A percentile compares a stretch with the other conserved stretches of the same genome.
Evolutionary conservation across 805 yeast genomes (phyloP).

Genomic region (Saccharomycopsis oosterbeekiorum): DNA sequence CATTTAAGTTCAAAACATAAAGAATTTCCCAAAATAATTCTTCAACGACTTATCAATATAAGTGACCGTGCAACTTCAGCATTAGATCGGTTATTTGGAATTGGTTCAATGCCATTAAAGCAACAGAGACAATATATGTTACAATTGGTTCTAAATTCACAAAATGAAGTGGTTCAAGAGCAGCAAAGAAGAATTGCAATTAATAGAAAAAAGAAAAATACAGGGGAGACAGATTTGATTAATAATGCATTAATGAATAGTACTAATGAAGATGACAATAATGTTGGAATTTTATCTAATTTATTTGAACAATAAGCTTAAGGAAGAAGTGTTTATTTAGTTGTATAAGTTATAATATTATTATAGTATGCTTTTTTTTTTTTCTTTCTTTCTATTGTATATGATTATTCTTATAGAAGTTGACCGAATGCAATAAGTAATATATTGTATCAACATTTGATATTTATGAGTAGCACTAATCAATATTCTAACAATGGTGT

Average conservation of each 20-base stretch:
- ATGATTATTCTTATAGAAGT: neutral
- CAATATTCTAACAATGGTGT: neutral
- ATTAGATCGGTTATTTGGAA: slow-evolving; percentile 13
- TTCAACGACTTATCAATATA: slow-evolving; percentile 6
- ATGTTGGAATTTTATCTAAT: slow-evolving; percentile 12
- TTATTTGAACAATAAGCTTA: slow-evolving; percentile 4
- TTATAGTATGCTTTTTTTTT: no score
- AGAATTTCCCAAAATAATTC: slow-evolving; percentile 4
- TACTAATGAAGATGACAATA: slow-evolving; percentile 8
- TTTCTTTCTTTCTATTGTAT: neutral
- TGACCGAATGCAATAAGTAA: neutral
- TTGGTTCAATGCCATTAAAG: slow-evolving; percentile 4
- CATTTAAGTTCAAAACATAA: slow-evolving; percentile 54
- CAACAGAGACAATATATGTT: slow-evolving; percentile 15
- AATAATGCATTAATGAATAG: slow-evolving; percentile 4
- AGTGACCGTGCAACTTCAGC: slow-evolving; percentile 11
- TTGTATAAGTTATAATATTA: no score
- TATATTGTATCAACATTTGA: no score
- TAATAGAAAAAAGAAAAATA: slow-evolving; percentile 11
- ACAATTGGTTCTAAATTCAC: slow-evolving; percentile 12
- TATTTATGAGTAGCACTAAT: no score
- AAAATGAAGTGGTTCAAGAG: slow-evolving; percentile 15
- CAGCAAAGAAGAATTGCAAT: slow-evolving; percentile 16
- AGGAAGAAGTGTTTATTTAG: no score
- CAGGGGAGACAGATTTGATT: slow-evolving; percentile 13